Evolutionary conservation across 2,329 filamentous ascomycete species (phyloP).

Genomic region (Arthrobotrys conoides): DNA sequence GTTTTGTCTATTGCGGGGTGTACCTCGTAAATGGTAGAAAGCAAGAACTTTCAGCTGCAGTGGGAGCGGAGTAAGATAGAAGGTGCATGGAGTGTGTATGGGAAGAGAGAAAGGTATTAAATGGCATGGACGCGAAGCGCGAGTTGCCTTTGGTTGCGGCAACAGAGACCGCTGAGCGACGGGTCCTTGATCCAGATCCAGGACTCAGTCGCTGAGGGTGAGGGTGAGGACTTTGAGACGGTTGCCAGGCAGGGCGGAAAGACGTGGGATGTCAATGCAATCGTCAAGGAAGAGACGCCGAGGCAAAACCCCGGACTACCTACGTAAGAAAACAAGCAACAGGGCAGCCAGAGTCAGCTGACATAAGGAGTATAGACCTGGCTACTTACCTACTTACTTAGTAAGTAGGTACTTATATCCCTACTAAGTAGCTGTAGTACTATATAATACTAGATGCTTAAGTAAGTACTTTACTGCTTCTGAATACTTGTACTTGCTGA

Average conservation of each 20-base stretch:
- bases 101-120: too few relatives aligned
- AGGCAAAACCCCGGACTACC: too few relatives aligned
- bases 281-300: background rate
- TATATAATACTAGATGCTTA: too few relatives aligned
- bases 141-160: background rate
- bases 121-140: background rate
- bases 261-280: background rate
- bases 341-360: too few relatives aligned
- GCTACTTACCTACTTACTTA: too few relatives aligned
- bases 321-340: too few relatives aligned
- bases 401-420: too few relatives aligned
- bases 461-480: too few relatives aligned
- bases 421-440: too few relatives aligned
- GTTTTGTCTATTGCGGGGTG: background rate
- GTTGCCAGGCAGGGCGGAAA: slow-evolving; percentile 7
- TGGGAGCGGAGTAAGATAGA: background rate
- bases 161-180: background rate
- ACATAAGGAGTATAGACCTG: too few relatives aligned
- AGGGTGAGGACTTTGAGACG: background rate
- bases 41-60: too few relatives aligned
- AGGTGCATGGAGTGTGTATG: background rate
- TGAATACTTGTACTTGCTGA: too few relatives aligned
- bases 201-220: background rate
- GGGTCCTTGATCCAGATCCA: background rate
- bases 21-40: background rate